These are phyloP conservation scores for Rhynchospora breviuscula DNA, from an alignment of 176 grass and related monocot species.

Conservation along the genomic window DNA sequence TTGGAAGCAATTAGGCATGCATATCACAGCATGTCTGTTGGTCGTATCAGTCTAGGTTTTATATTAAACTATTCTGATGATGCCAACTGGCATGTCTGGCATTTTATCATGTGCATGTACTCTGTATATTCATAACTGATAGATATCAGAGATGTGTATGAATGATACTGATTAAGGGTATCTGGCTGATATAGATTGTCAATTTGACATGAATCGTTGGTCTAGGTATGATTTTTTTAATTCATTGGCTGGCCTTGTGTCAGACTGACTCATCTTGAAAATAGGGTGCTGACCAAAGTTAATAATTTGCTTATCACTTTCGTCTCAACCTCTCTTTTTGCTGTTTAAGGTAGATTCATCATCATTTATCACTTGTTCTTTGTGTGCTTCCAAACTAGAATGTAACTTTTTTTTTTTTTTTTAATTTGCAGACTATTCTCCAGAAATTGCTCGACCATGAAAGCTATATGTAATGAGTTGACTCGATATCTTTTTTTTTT, in stretches of 20 bases:
- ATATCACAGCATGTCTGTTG: neutral
- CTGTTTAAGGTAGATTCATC: neutral
- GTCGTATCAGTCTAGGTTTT: neutral
- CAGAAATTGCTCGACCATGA: slow-evolving; percentile 91
- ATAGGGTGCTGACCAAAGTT: neutral
- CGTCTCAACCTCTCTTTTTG: neutral
- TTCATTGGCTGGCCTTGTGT: neutral
- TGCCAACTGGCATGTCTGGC: neutral
- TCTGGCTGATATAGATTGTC: neutral
- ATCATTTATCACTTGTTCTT: neutral
- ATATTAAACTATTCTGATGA: neutral
- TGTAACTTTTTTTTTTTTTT: slow-evolving; percentile 2
- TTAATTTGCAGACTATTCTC: slow-evolving; percentile 57
- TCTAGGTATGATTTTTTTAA: neutral
- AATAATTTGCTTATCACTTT: slow-evolving; percentile 7
- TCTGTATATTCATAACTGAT: neutral
- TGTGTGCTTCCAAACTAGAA: neutral
- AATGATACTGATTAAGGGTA: neutral
- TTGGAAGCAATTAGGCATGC: neutral
- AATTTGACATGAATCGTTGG: neutral
- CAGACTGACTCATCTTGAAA: neutral
- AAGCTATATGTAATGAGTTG: slow-evolving; percentile 60
- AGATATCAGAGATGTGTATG: neutral
- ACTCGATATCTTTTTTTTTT: neutral
- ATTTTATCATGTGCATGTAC: neutral